Base-by-base conservation (phyloP, 805 yeast genomes). In the Saccharomycodes ludwigii region DNA sequence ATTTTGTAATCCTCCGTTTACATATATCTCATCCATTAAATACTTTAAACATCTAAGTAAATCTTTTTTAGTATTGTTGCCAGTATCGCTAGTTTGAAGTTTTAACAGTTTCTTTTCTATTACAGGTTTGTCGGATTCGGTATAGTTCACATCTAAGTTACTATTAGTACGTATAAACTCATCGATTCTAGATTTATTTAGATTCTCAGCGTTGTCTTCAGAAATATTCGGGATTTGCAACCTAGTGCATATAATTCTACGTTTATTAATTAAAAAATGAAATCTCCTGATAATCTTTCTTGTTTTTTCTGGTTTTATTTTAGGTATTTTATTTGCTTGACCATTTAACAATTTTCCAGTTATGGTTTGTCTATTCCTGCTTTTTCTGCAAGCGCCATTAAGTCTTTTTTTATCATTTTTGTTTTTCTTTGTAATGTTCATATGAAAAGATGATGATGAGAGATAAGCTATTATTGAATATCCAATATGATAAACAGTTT, bases 231-330 rank as follows among this genome's bases (percentile, higher is more conserved):
- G 26, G 38, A 47, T 18, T 2, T 34, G 37, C 8, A 68, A 51
- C 31, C 49, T 50, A 4, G 35, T 34, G 29, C 69, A 42, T 3
- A 76, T 54, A 2, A 58, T 39, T 13, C 61, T 52, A 39, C 66
- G 65, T 38, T 70, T 65, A 42, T 77, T 81, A 35, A 76, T 64
- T 11, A 86, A 59, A 2, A 72, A 66, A 52, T 85, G 96, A 41
- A 72, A 84, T 24, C 84, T 54, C 34, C 95, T 65, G 18, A 86
- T 86, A 14, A 86, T 63, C 44, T 70, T 74, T 29, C 95, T 61
- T 0, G 94, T 78, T 43, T 72, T 63, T 27, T 67, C 65, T 3
- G 84, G 94, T 52, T 77, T 83, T 34, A 76, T 62, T 6, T 61
- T 62, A 3, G 76, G 73, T 6, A 52, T 48, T 18, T 55, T 48